These are phyloP conservation scores for Acanthamoeba sp. DNA, from an alignment of 208 protist genomes.

Conservation along the genomic window DNA sequence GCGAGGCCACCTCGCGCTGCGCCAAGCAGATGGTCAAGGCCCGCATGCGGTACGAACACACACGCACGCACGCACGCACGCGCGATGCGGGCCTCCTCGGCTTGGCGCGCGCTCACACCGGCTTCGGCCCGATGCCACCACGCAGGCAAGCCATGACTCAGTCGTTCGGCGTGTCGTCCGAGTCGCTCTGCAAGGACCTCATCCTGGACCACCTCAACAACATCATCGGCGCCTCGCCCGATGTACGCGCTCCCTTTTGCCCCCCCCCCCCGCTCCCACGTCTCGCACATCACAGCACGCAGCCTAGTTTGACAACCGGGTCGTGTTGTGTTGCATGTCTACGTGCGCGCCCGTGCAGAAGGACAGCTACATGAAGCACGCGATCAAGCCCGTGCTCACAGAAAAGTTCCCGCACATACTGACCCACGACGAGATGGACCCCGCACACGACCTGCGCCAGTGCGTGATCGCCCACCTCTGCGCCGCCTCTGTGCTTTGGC, in stretches of 20 bases:
- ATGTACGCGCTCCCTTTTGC: background rate
- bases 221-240: background rate
- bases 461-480: no score
- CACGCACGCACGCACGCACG: background rate
- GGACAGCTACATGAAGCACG: background rate
- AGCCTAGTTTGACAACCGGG: no score
- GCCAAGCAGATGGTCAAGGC: background rate
- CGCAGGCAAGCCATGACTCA: background rate
- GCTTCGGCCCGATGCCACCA: no score
- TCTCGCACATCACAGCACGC: no score
- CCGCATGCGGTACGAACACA: background rate
- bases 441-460: background rate
- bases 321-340: no score
- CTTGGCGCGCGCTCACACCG: no score
- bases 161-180: slow-evolving; percentile 32
- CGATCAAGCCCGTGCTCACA: background rate
- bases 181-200: slow-evolving; percentile 28
- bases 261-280: background rate
- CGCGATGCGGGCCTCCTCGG: no score
- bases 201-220: slow-evolving; percentile 47
- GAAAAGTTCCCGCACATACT: slow-evolving; percentile 32
- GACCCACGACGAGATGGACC: background rate
- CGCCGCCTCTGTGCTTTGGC: no score
- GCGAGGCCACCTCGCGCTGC: slow-evolving; percentile 30
- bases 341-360: background rate